Percentiles rank a stretch among this genome's conserved stretches.
Conservation (phyloP, 768 basidiomycete genomes). For the Mycena maculata region DNA sequence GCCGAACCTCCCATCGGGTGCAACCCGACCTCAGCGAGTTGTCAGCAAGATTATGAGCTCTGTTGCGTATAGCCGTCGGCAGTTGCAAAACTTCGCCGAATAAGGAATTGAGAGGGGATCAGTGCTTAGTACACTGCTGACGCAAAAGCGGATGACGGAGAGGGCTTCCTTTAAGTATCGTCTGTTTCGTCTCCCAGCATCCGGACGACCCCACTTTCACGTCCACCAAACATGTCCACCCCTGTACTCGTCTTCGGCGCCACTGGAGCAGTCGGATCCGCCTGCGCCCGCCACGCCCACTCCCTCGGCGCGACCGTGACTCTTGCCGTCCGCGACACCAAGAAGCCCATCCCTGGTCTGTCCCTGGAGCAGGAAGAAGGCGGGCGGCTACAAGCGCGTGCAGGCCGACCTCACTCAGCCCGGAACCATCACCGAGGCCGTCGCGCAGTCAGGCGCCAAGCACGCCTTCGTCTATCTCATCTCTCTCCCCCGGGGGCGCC, state of each 20-base stretch:
- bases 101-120: background rate
- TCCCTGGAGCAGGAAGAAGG: slow-evolving; percentile 15
- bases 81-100: background rate
- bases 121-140: background rate
- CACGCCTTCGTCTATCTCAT: slow-evolving; percentile 9
- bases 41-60: slow-evolving; percentile 2
- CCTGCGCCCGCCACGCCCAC: slow-evolving; percentile 13
- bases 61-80: slow-evolving; percentile 1
- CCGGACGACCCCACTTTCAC: background rate
- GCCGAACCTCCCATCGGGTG: too few relatives aligned
- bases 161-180: slow-evolving; percentile 1
- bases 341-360: slow-evolving; percentile 19
- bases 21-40: background rate
- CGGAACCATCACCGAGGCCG: slow-evolving; percentile 12
- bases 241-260: slow-evolving; percentile 11
- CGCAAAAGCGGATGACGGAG: slow-evolving; percentile 1
- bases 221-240: slow-evolving; percentile 2
- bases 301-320: slow-evolving; percentile 19
- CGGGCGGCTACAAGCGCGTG: slow-evolving; percentile 16
- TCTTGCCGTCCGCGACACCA: slow-evolving; percentile 18
- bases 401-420: slow-evolving; percentile 19
- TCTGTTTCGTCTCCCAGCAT: background rate
- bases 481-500: slow-evolving; percentile 9
- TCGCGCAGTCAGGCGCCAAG: slow-evolving; percentile 4
- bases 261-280: slow-evolving; percentile 12